Percentiles rank a stretch among this genome's conserved stretches.
Evolutionary conservation across 768 basidiomycete species (phyloP).

Genomic region (Pholiota microspora): DNA sequence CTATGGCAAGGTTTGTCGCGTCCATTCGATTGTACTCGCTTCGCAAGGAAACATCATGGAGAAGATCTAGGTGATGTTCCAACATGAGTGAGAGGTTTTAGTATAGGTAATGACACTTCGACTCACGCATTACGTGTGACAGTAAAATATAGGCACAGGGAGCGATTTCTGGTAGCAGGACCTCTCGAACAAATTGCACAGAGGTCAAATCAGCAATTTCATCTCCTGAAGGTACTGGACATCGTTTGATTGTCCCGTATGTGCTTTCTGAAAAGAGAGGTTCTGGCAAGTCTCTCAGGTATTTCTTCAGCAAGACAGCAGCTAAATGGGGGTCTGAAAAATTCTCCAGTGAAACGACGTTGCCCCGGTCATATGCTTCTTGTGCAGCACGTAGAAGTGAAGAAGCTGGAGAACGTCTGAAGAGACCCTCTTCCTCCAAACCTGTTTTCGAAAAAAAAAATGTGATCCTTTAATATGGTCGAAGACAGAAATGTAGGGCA

Average conservation of each 20-base stretch:
- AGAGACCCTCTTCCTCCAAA: slow-evolving; percentile 75
- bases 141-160: slow-evolving; percentile 74
- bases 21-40: slow-evolving; percentile 75
- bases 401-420: slow-evolving; percentile 78
- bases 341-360: slow-evolving; percentile 69
- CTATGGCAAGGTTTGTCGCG: slow-evolving; percentile 78
- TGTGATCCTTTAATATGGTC: background rate
- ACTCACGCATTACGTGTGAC: slow-evolving; percentile 63
- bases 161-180: slow-evolving; percentile 62
- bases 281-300: slow-evolving; percentile 74
- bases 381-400: slow-evolving; percentile 69
- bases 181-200: slow-evolving; percentile 66
- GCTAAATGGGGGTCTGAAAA: slow-evolving; percentile 80
- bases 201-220: slow-evolving; percentile 48
- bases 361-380: slow-evolving; percentile 81
- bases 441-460: slow-evolving; percentile 34
- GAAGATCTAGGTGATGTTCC: slow-evolving; percentile 50
- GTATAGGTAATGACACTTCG: slow-evolving; percentile 1
- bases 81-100: background rate
- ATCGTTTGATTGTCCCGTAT: slow-evolving; percentile 64
- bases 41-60: slow-evolving; percentile 75
- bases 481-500: no score
- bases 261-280: slow-evolving; percentile 74
- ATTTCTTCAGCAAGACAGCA: slow-evolving; percentile 85
- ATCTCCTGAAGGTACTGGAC: slow-evolving; percentile 53